Conservation (phyloP, 2,329 filamentous ascomycete genomes). For the Clathrospora elynae region DNA sequence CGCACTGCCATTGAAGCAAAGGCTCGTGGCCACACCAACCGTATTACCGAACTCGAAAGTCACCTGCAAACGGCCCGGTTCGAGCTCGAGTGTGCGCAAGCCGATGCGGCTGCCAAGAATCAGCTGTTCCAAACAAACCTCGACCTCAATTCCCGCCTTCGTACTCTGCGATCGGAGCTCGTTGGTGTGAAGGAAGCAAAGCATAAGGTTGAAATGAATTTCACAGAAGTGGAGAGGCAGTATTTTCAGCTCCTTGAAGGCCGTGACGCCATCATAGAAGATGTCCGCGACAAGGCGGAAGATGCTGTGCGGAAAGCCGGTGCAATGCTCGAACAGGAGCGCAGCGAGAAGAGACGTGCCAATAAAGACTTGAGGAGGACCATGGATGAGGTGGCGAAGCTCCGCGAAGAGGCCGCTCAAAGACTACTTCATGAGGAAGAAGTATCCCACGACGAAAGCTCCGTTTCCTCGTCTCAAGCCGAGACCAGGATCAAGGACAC, state of each 20-base stretch:
- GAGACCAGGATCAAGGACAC: constrained; percentile 26
- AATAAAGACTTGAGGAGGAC: constrained; percentile 34
- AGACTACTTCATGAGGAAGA: too few relatives aligned
- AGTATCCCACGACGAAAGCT: constrained; percentile 24
- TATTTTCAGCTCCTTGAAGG: constrained; percentile 36
- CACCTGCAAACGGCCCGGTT: constrained; percentile 31
- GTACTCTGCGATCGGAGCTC: constrained; percentile 26
- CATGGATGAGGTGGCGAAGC: constrained; percentile 27
- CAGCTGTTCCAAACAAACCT: constrained; percentile 33
- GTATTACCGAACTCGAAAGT: constrained; percentile 30
- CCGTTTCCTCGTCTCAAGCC: constrained; percentile 9
- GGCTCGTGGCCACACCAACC: constrained; percentile 14
- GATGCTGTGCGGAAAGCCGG: constrained; percentile 44
- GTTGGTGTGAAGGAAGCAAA: constrained; percentile 34
- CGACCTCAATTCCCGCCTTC: constrained; percentile 30
- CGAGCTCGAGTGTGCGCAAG: constrained; percentile 33
- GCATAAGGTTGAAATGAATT: constrained; percentile 28
- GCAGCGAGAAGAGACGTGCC: constrained; percentile 38
- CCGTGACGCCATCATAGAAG: constrained; percentile 33
- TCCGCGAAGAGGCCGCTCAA: constrained; percentile 25
- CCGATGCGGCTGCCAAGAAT: constrained; percentile 33
- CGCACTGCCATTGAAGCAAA: constrained; percentile 16
- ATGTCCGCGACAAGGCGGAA: constrained; percentile 43
- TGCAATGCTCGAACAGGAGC: constrained; percentile 40
- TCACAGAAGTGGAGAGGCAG: constrained; percentile 35